Evolutionary conservation across 257 asterid species (phyloP).

Genomic region (Solanum etuberosum): DNA sequence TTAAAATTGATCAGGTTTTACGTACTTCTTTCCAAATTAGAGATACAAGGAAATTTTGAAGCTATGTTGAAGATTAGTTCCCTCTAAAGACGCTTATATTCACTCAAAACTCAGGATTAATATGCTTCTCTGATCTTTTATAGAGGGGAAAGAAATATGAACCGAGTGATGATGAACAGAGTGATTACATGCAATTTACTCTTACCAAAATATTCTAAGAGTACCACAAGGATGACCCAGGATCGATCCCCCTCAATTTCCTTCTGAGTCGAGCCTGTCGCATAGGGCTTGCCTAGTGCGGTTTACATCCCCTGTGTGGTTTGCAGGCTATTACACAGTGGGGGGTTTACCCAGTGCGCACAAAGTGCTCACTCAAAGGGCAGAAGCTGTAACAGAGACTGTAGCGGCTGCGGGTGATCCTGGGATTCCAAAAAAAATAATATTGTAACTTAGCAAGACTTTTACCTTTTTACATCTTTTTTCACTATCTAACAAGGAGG

Average conservation of each 20-base stretch:
- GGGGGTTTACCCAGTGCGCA: too few relatives aligned
- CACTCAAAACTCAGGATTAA: not conserved
- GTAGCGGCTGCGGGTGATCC: too few relatives aligned
- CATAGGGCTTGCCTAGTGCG: too few relatives aligned
- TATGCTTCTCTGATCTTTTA: not conserved
- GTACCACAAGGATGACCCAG: too few relatives aligned
- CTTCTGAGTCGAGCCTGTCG: too few relatives aligned
- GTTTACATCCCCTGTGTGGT: too few relatives aligned
- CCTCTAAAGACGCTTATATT: not conserved
- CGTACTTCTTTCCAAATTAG: not conserved
- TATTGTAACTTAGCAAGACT: not conserved
- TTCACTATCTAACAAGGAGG: not conserved
- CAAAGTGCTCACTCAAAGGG: too few relatives aligned
- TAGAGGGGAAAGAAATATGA: not conserved
- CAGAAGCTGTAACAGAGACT: too few relatives aligned
- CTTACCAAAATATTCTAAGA: not conserved
- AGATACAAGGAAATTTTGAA: not conserved
- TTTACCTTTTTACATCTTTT: not conserved
- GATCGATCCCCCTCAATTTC: too few relatives aligned
- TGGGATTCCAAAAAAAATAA: too few relatives aligned
- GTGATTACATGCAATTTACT: not conserved
- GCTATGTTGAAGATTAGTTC: not conserved
- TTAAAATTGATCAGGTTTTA: not conserved
- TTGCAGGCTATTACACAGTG: too few relatives aligned
- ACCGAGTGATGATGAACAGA: not conserved